Evolutionary conservation across 768 basidiomycete genomes (phyloP), one percentile per base, ranked within the genome.

Genomic region (Phanerodontia chrysosporium): DNA sequence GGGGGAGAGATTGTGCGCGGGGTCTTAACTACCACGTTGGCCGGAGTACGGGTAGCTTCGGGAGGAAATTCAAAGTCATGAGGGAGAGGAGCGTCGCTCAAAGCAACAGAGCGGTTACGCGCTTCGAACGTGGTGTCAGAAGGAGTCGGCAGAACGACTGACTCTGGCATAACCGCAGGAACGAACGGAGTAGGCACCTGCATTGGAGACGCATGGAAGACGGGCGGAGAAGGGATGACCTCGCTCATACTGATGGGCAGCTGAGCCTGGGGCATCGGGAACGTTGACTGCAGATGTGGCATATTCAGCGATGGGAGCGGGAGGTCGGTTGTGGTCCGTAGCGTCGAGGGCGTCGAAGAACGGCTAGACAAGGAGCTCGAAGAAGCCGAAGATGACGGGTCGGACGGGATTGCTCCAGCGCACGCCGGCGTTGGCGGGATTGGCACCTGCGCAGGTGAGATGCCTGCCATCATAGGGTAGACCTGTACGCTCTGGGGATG

Each of bases 261-360:
- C 24, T 53, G 52, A 42, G 52, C 16, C 27, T 42, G 35, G 1
- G 52, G 52, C 35, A 27, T 42, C 6, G 52, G 52, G 52, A 53
- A 53, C 10, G 32, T 22, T 3, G 52, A 32, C 10, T n/a, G 13
- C n/a, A 53, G n/a, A 21, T 51, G 28, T 5, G 52, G 52, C 35
- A 53, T 42, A 24, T 53, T 36, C 21, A 53, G 52, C 52, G 36
- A 53, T 4, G 52, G 52, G 4, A 53, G 24, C n/a, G 32, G 36
- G 24, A 36, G 30, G 30, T 42, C 52, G 2, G 22, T 30, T 13
- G 52, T 36, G 7, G 52, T 53, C 6, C 39, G 30, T 1, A 53
- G 52, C 13, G 52, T 53, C 6, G 52, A 53, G 13, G 52, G 52
- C 2, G 52, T 53, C 21, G 52, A 53, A 22, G 51, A 53, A 6